Conservation (phyloP, 2,329 filamentous ascomycete species). For the Colletotrichum chrysophilum region DNA sequence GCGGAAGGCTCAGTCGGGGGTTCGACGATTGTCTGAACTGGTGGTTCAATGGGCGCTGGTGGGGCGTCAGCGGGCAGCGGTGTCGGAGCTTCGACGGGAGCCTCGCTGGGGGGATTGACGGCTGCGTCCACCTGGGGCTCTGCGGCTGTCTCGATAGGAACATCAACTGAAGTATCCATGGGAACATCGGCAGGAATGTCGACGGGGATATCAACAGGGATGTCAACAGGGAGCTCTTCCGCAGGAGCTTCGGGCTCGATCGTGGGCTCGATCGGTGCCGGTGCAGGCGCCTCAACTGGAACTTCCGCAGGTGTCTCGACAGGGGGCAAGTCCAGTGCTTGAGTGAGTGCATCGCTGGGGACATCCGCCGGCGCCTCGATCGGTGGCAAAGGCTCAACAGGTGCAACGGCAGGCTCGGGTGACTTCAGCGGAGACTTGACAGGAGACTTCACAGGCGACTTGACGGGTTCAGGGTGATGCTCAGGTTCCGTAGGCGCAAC, state of each 20-base stretch:
- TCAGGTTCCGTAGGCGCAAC: not conserved
- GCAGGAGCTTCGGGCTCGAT: not conserved
- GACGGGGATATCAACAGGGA: not conserved
- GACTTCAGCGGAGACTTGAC: not conserved
- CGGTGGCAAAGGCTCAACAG: not conserved
- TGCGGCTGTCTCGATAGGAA: not conserved
- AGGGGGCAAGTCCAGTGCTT: not conserved
- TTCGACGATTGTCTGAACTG: not conserved
- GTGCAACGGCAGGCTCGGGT: not conserved
- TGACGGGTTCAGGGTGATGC: not conserved
- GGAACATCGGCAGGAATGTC: not conserved
- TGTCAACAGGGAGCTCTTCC: not conserved
- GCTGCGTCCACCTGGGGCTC: not conserved
- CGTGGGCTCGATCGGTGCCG: not conserved
- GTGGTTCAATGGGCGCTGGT: not conserved
- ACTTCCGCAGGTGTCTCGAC: not conserved
- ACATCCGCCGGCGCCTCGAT: not conserved
- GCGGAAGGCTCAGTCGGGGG: not conserved
- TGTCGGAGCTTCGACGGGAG: not conserved
- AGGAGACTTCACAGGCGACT: constrained; percentile 2
- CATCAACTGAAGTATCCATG: not conserved
- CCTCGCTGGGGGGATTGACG: not conserved
- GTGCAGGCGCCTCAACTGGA: not conserved
- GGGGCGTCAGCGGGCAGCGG: not conserved
- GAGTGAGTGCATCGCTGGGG: not conserved